Conservation (phyloP, 2,329 filamentous ascomycete species). For the Epichloe baconii region DNA sequence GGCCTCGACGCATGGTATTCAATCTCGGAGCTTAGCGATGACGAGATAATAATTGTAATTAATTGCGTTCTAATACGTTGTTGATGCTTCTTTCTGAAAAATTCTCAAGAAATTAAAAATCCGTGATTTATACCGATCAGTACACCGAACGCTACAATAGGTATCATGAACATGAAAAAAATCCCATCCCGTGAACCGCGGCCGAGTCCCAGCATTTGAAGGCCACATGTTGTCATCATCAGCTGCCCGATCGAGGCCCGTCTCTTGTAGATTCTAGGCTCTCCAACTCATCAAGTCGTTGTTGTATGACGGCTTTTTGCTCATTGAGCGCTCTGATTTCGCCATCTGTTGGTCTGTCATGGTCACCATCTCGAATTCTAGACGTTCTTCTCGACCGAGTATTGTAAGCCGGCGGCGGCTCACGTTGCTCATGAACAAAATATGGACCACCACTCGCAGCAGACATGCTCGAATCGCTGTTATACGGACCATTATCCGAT, state of each 20-base stretch:
- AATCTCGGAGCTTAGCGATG: no score
- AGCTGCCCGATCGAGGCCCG: not conserved
- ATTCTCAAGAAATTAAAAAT: no score
- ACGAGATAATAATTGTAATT: no score
- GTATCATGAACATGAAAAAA: no score
- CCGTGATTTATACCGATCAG: no score
- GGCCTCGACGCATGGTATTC: not conserved
- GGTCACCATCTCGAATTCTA: constrained; percentile 11
- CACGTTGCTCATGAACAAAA: constrained; percentile 2
- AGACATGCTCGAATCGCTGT: constrained; percentile 2
- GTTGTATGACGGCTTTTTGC: constrained; percentile 23
- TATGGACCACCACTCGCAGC: not conserved
- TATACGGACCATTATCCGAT: not conserved
- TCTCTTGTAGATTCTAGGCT: not conserved
- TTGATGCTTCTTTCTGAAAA: no score
- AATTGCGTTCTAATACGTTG: no score
- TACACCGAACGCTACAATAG: no score
- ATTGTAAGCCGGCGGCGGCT: constrained; percentile 21
- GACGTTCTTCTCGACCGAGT: constrained; percentile 12
- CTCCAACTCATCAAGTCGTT: constrained; percentile 22
- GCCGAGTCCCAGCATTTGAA: no score
- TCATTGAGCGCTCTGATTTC: constrained; percentile 19
- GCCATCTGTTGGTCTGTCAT: constrained; percentile 12
- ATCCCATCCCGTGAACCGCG: no score
- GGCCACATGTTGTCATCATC: not conserved